Conservation (phyloP, 768 basidiomycete genomes). For the Tubosaeta sp. region DNA sequence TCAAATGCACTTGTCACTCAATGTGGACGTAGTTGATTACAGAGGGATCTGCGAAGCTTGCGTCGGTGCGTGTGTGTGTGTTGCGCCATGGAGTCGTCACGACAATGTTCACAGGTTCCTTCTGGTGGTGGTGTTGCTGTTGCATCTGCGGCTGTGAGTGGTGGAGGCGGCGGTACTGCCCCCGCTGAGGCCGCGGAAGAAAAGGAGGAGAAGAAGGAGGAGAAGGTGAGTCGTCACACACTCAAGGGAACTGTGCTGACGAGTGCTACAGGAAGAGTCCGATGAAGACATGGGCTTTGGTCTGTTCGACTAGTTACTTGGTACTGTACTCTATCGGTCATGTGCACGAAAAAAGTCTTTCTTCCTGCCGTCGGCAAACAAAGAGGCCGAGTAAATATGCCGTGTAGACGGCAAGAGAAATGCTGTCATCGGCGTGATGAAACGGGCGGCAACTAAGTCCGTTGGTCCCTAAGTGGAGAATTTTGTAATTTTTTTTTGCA, state of each 20-base stretch:
- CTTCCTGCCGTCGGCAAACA: slow-evolving; percentile 26
- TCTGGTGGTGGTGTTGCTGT: slow-evolving; percentile 87
- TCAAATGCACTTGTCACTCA: background rate
- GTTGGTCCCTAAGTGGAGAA: slow-evolving; percentile 2
- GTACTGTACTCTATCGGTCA: background rate
- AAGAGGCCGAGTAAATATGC: slow-evolving; percentile 17
- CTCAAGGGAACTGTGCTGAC: background rate
- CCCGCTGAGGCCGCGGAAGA: slow-evolving; percentile 62
- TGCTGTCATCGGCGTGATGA: slow-evolving; percentile 4
- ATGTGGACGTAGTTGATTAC: slow-evolving; percentile 65
- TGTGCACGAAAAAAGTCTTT: background rate
- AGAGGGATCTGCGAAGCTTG: slow-evolving; percentile 89
- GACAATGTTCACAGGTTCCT: slow-evolving; percentile 57
- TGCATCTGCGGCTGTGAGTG: slow-evolving; percentile 46
- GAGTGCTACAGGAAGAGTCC: slow-evolving; percentile 67
- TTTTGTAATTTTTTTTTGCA: slow-evolving; percentile 8
- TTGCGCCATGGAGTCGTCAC: slow-evolving; percentile 1
- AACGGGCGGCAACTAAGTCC: slow-evolving; percentile 3
- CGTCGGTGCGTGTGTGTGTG: slow-evolving; percentile 63
- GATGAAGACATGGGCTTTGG: slow-evolving; percentile 99
- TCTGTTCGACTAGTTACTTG: slow-evolving; percentile 80
- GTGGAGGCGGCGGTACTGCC: slow-evolving; percentile 42
- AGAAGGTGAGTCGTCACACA: slow-evolving; percentile 55
- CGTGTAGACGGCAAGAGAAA: background rate
- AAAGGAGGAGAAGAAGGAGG: slow-evolving; percentile 87